Base-by-base conservation (phyloP, 208 protist genomes). In the Acanthamoeba sp. region DNA sequence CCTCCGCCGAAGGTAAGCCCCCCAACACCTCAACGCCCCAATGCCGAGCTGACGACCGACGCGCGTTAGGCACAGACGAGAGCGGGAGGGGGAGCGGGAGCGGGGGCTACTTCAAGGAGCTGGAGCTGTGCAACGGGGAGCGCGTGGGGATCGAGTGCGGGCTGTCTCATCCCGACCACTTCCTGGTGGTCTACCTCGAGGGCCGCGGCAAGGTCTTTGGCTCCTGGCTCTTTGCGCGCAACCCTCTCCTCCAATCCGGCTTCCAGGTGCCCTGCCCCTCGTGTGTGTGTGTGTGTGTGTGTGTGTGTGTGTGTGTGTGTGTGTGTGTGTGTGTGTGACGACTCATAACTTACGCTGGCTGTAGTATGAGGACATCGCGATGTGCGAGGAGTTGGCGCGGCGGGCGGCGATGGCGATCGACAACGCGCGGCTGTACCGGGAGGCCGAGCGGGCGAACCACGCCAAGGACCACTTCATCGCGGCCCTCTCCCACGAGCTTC, bases 401-500 rank as follows among this genome's bases (percentile, higher is more conserved):
- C 32, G 82, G 0, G 36, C 82, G 12, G 34, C 82, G 7, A 42
- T 90, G 32, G 40, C 48, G 32, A 64, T 90, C 29, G 82, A 90
- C 40, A 90, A 90, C 52, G 40, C 48, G 22, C 32, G 27, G 1
- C 82, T 90, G 9, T 90, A 38, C 22, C 82, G 36, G 1, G 82
- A 90, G 14, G 82, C 82, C 18, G 48, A 90, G 48, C 1, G 27
- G 16, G 82, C 48, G 12, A 90, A 90, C 34, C 82, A 64, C 12
- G 82, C 82, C 20, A 90, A 90, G 40, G 82, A 90, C 48, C 82
- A 90, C 40, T 90, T 90, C 82, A 1, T 90, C 32, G 82, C 82
- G 9, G 82, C 82, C 27, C 82, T 90, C 29, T 90, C 82, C 1
- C 82, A 90, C 57, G 82, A 90, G 9, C 48, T 90, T 7, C 82